Conservation (phyloP, 768 basidiomycete species). For the Amylocystis lapponica region DNA sequence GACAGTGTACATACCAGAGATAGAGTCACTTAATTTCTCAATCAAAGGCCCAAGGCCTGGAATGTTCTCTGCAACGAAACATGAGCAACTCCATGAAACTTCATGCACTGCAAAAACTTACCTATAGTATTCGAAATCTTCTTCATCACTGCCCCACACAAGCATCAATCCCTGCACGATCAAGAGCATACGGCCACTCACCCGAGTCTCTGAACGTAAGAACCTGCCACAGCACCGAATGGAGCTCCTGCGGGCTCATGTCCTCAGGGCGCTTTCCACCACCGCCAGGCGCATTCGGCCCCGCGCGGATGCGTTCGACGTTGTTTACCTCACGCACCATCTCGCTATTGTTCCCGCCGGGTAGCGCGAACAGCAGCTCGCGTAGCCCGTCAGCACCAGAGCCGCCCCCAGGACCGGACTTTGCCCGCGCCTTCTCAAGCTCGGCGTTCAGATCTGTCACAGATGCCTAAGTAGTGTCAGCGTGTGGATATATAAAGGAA, state of each 20-base stretch:
- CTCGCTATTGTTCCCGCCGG: slow-evolving; percentile 41
- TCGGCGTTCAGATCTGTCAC: slow-evolving; percentile 83
- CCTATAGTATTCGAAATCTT: slow-evolving; percentile 72
- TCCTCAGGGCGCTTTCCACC: slow-evolving; percentile 57
- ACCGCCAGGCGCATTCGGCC: slow-evolving; percentile 31
- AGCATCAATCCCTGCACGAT: not conserved
- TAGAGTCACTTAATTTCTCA: slow-evolving; percentile 73
- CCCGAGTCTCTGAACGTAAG: slow-evolving; percentile 79
- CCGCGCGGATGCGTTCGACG: slow-evolving; percentile 63
- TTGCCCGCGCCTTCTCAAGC: slow-evolving; percentile 63
- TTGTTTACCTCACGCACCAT: slow-evolving; percentile 72
- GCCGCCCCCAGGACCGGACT: slow-evolving; percentile 26
- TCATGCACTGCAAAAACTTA: slow-evolving; percentile 22
- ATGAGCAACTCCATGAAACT: not conserved
- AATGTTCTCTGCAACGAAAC: slow-evolving; percentile 55
- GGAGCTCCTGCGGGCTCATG: slow-evolving; percentile 87
- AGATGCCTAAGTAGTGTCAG: slow-evolving; percentile 44
- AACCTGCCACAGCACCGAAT: slow-evolving; percentile 79
- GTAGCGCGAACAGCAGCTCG: slow-evolving; percentile 54
- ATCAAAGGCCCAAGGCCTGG: slow-evolving; percentile 71
- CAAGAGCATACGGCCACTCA: slow-evolving; percentile 23
- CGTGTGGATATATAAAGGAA: not conserved
- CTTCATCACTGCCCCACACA: slow-evolving; percentile 51
- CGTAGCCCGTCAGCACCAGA: slow-evolving; percentile 47
- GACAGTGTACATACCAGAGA: slow-evolving; percentile 43